Evolutionary conservation across 2,329 filamentous ascomycete species (phyloP), one percentile per base, ranked within the genome.

Genomic region (Pyricularia grisea): DNA sequence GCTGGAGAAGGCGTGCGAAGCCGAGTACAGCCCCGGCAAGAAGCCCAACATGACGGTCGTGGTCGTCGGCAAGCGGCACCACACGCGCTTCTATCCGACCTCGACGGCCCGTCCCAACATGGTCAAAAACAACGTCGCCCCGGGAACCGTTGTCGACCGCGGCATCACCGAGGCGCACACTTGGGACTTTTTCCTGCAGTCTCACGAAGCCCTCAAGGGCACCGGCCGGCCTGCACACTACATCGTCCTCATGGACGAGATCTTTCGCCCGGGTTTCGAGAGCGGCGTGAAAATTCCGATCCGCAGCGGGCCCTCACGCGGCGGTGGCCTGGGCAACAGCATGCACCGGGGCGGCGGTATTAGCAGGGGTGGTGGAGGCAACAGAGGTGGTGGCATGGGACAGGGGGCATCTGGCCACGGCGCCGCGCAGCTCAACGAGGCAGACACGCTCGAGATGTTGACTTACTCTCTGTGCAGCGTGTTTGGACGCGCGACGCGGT

Each of bases 191-290:
- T 97, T 88, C 80, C 81, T 97, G 0, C 90, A 94, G 58, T 90
- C 93, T 0, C 94, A 97, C 75, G 84, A 87, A 20, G 92, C 91
- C 0, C 80, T 97, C 5, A 64, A 64, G 67, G 67, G 67, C 30
- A 97, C 94, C 0, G 92, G 92, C 0, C 87, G 92, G 0, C 91
- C 93, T 0, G 92, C 92, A 0, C 94, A 96, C 75, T 97, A 97
- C 77, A 89, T 87, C 23, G 90, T 95, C 0, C 77, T 90, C 1
- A 79, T 88, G 60, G 89, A 92, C 72, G 88, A 92, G 77, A 87
- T 92, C 67, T 92, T 92, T 81, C 79, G 81, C 12, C 23, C 73
- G 73, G 2, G 64, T 69, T n/a, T 50, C 31, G 11, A n/a, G 65
- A 17, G 36, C 31, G 1, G 31, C 65, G 3, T 10, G 14, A 14